phyloP scores from a whole-genome alignment of 2,329 filamentous ascomycete genomes.

The Aulographum hederae region DNA sequence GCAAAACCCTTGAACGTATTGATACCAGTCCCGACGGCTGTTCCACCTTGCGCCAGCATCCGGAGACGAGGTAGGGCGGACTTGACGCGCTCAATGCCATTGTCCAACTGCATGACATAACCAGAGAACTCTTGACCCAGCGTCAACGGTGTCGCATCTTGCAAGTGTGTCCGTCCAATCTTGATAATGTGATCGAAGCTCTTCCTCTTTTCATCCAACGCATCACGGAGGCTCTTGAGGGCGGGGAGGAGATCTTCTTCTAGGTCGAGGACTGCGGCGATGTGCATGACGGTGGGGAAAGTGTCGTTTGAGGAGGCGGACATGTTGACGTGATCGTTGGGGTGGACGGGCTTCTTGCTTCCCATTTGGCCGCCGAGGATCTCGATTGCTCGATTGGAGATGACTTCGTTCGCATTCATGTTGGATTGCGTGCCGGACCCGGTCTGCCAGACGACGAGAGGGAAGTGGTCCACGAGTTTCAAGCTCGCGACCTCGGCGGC shows the following conservation, averaged over 20 bases:
- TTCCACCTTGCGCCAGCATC: conserved; percentile 84
- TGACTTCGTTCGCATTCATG: conserved; percentile 99
- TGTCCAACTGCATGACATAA: conserved; percentile 87
- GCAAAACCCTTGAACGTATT: conserved; percentile 97
- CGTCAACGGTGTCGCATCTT: conserved; percentile 90
- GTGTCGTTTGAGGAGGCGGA: conserved; percentile 97
- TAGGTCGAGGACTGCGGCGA: conserved; percentile 86
- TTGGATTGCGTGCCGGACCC: conserved; percentile 97
- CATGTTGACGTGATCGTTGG: conserved; percentile 99
- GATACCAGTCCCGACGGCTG: conserved; percentile 89
- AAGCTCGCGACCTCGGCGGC: conserved; percentile 82
- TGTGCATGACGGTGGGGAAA: conserved; percentile 99
- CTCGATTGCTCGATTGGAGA: conserved; percentile 97
- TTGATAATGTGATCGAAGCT: conserved; percentile 93
- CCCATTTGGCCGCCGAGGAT: conserved; percentile 89
- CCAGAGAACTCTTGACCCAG: conserved; percentile 96
- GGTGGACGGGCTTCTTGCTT: conserved; percentile 95
- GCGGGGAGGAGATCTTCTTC: conserved; percentile 72
- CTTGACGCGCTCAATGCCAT: conserved; percentile 75
- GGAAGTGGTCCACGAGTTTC: conserved; percentile 93
- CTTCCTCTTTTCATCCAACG: conserved; percentile 75
- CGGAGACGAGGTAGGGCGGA: conserved; percentile 66
- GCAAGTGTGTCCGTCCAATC: conserved; percentile 93
- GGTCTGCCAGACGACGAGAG: conserved; percentile 97
- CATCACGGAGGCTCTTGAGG: conserved; percentile 62